Conservation (phyloP, 2,329 filamentous ascomycete genomes). For the Botrytis fabae region DNA sequence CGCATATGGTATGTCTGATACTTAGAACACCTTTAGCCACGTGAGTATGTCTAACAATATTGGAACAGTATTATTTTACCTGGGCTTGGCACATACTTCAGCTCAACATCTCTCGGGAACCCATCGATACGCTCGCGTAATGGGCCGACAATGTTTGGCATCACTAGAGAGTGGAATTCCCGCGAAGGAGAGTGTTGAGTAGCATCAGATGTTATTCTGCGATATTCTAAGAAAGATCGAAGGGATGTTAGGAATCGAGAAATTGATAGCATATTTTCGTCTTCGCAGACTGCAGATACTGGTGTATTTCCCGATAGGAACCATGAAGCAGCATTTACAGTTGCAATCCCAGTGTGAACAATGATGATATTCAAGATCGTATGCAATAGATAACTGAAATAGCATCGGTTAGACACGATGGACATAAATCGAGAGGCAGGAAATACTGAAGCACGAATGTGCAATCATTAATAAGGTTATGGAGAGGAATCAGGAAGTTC, state of each 20-base stretch:
- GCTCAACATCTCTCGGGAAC: too few species aligned
- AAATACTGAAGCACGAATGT: background rate
- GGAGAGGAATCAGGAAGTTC: background rate
- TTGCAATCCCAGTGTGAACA: background rate
- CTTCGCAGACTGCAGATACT: background rate
- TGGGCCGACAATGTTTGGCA: too few species aligned
- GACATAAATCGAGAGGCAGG: background rate
- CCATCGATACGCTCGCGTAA: too few species aligned
- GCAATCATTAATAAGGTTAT: too few species aligned
- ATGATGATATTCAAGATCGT: background rate
- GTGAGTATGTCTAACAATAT: too few species aligned
- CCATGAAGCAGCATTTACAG: background rate
- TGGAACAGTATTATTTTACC: too few species aligned
- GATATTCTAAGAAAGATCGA: background rate
- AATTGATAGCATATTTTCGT: background rate
- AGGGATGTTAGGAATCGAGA: background rate
- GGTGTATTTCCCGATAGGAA: background rate
- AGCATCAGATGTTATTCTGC: too few species aligned
- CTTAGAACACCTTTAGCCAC: too few species aligned
- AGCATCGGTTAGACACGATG: background rate
- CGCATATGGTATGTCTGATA: too few species aligned
- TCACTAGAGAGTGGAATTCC: too few species aligned
- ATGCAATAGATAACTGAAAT: background rate
- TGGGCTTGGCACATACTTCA: too few species aligned
- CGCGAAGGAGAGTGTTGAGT: too few species aligned